phyloP scores from a whole-genome alignment of 2,329 filamentous ascomycete genomes.

The Bisporella sp. region DNA sequence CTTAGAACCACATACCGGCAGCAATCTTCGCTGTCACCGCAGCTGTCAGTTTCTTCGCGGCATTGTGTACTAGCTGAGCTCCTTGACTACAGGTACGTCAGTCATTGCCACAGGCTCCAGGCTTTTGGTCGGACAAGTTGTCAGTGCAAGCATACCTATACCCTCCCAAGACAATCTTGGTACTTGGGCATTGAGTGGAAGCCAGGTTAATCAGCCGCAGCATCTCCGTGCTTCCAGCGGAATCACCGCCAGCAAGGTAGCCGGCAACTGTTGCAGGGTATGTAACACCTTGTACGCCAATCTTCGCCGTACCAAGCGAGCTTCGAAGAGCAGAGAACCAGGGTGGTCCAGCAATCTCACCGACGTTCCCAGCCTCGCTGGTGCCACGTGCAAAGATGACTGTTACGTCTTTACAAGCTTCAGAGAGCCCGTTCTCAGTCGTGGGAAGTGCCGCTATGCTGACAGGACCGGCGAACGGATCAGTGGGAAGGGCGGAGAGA shows the following conservation, averaged over 20 bases:
- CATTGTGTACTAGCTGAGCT: background rate
- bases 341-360: slow-evolving; percentile 40
- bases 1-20: background rate
- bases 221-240: slow-evolving; percentile 35
- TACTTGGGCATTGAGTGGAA: background rate
- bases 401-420: background rate
- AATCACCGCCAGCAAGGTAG: slow-evolving; percentile 39
- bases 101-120: background rate
- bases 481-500: too few species aligned
- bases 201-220: background rate
- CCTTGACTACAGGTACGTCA: background rate
- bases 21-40: background rate
- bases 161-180: background rate
- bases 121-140: background rate
- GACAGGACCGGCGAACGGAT: too few species aligned
- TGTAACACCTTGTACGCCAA: slow-evolving; percentile 42
- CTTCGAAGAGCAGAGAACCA: slow-evolving; percentile 40
- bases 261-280: slow-evolving; percentile 38
- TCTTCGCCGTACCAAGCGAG: slow-evolving; percentile 29
- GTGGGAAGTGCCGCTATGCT: background rate
- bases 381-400: background rate
- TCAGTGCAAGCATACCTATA: background rate
- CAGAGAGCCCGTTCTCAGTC: background rate
- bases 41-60: background rate
- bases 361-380: slow-evolving; percentile 43